These are phyloP conservation scores for Penicillium sp. DNA, from an alignment of 2,329 filamentous ascomycete genomes.

Conservation along the genomic window DNA sequence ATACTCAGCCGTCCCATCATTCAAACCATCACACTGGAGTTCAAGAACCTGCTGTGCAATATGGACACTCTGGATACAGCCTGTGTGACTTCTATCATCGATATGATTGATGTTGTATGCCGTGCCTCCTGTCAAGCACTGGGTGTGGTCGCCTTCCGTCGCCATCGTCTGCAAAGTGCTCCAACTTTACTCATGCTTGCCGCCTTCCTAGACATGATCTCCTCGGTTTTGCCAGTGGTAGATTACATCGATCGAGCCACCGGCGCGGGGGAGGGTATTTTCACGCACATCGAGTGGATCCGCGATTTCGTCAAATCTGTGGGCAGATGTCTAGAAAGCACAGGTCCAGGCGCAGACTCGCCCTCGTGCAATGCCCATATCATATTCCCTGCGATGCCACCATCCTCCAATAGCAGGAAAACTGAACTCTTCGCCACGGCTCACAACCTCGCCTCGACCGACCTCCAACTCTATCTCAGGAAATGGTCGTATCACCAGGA, in stretches of 20 bases:
- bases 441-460: conserved; percentile 37
- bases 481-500: conserved; percentile 48
- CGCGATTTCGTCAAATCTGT: conserved; percentile 32
- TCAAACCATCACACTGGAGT: conserved; percentile 44
- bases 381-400: conserved; percentile 2
- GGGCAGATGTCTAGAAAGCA: conserved; percentile 3
- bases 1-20: conserved; percentile 54
- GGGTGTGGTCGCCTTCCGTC: conserved; percentile 34
- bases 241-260: conserved; percentile 48
- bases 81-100: conserved; percentile 38
- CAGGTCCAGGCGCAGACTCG: background rate
- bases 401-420: conserved; percentile 18
- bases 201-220: conserved; percentile 43
- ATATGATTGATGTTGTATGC: conserved; percentile 40
- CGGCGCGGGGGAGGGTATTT: conserved; percentile 20
- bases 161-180: conserved; percentile 37
- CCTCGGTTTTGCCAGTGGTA: conserved; percentile 40
- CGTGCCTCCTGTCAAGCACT: conserved; percentile 38
- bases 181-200: conserved; percentile 39
- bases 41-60: conserved; percentile 46
- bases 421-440: conserved; percentile 16
- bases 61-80: conserved; percentile 42
- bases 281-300: conserved; percentile 40
- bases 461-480: conserved; percentile 45
- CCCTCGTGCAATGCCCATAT: conserved; percentile 1